These are phyloP conservation scores for Clarireedia sp. DNA, from an alignment of 2,329 filamentous ascomycete genomes.

Conservation along the genomic window DNA sequence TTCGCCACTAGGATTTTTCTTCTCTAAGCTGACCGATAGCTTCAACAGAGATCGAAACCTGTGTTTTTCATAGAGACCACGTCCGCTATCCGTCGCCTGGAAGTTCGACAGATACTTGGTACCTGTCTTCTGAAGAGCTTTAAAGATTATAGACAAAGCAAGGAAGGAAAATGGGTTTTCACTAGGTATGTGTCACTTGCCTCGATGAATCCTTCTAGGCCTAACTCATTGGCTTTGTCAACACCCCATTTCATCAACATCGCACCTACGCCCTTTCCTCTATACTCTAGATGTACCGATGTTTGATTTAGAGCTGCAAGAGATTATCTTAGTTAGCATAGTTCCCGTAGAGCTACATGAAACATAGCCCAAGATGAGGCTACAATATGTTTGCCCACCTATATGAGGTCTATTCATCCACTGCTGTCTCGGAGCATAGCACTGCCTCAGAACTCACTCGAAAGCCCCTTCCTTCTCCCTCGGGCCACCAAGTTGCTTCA, in stretches of 20 bases:
- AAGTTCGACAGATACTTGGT: neutral
- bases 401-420: slow-evolving; percentile 7
- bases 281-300: slow-evolving; percentile 1
- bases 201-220: neutral
- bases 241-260: neutral
- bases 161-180: neutral
- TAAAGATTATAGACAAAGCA: neutral
- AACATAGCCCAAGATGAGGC: neutral
- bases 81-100: neutral
- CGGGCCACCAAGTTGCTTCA: slow-evolving; percentile 4
- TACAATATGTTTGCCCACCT: neutral
- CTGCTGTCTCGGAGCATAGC: slow-evolving; percentile 4
- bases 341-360: neutral
- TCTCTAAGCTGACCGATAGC: slow-evolving; percentile 1
- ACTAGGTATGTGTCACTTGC: neutral
- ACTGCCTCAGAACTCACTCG: neutral
- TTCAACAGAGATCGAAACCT: slow-evolving; percentile 2
- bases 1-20: slow-evolving; percentile 4
- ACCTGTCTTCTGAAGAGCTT: neutral
- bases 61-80: neutral
- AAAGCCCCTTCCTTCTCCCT: slow-evolving; percentile 8
- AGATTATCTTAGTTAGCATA: neutral
- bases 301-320: slow-evolving; percentile 3
- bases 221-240: neutral
- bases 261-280: neutral